Percentiles rank a stretch among this genome's conserved stretches.
These are phyloP conservation scores for Acanthamoeba castellanii DNA, from an alignment of 208 protist genomes.

Conservation along the genomic window DNA sequence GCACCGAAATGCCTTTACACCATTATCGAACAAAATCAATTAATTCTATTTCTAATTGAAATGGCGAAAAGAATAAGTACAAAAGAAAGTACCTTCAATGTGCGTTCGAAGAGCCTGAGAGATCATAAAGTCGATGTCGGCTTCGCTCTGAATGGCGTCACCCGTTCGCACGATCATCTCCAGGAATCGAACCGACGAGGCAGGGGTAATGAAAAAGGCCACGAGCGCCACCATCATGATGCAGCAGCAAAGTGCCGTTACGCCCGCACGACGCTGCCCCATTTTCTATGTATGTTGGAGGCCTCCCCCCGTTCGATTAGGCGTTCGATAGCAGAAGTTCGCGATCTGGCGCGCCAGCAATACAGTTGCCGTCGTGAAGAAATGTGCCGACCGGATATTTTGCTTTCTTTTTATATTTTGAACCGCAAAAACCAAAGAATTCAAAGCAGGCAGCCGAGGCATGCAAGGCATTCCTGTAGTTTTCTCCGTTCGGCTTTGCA, in stretches of 20 bases:
- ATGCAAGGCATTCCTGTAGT: background rate
- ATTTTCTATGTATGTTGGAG: background rate
- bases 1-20: background rate
- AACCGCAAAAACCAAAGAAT: background rate
- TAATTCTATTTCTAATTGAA: background rate
- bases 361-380: too few species aligned
- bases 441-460: background rate
- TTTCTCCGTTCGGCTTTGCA: conserved; percentile 1
- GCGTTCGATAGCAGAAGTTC: too few species aligned
- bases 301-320: too few species aligned
- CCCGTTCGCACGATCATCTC: conserved; percentile 48
- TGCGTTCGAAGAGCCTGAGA: background rate
- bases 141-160: conserved; percentile 25
- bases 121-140: background rate
- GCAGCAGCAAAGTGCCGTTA: background rate
- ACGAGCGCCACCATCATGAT: background rate
- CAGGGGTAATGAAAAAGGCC: background rate
- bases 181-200: background rate
- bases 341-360: too few species aligned
- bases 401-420: background rate
- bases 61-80: background rate
- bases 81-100: background rate
- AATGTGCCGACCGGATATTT: too few species aligned
- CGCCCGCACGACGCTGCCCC: background rate
- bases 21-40: background rate